Conservation (phyloP, 805 yeast species). For the Diddensiella santjacobensis region DNA sequence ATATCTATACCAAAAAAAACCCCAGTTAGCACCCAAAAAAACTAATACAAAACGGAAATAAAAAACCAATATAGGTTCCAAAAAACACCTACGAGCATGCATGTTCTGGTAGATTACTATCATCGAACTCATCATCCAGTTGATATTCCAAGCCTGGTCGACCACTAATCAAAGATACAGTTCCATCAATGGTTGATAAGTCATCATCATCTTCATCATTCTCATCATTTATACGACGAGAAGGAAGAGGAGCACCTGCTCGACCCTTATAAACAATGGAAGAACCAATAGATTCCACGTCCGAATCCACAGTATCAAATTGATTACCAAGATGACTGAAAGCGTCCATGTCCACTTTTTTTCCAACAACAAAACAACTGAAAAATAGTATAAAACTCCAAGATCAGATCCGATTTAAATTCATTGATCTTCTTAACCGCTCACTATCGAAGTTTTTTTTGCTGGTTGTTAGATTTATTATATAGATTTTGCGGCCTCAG, state of each 20-base stretch:
- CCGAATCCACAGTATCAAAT: constrained; percentile 21
- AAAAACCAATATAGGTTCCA: background rate
- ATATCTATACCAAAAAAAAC: constrained; percentile 38
- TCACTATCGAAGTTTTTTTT: too few relatives aligned
- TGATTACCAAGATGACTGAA: constrained; percentile 19
- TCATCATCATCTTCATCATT: constrained; percentile 19
- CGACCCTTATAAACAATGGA: constrained; percentile 28
- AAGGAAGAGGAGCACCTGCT: constrained; percentile 5
- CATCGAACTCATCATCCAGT: constrained; percentile 20
- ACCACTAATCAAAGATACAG: constrained; percentile 19
- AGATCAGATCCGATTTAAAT: too few relatives aligned
- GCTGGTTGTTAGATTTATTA: too few relatives aligned
- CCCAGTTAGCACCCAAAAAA: background rate
- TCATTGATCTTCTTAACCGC: too few relatives aligned
- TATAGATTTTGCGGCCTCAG: too few relatives aligned
- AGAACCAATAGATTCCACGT: constrained; percentile 28
- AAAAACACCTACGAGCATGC: constrained; percentile 40
- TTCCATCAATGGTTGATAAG: constrained; percentile 21
- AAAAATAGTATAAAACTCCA: too few relatives aligned
- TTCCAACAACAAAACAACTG: too few relatives aligned
- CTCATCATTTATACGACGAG: background rate
- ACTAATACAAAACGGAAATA: background rate
- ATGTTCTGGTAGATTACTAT: constrained; percentile 36
- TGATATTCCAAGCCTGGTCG: constrained; percentile 13
- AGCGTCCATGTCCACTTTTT: constrained; percentile 19